Base-by-base conservation (phyloP, 495 filamentous ascomycete species). In the Hypoxylon fragiforme region DNA sequence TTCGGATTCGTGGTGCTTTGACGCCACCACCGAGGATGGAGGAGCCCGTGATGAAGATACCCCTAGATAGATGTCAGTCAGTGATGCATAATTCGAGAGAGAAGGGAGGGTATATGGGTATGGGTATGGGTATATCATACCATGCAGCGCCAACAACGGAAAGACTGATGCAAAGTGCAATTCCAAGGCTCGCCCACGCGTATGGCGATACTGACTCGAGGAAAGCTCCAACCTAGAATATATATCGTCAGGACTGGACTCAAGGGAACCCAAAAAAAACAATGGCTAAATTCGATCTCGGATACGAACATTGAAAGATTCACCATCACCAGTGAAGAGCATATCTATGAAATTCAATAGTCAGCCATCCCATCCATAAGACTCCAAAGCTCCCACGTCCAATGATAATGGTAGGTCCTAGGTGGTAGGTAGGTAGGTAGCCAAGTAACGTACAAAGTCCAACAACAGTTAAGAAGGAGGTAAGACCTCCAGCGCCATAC, bases 21-120 rank as follows among this genome's bases (percentile, higher is more conserved):
- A 99, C 95, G 74, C 95, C 95, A 54, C 88, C 95, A 53, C 95
- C 95, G 56, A 99, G 80, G 68, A 99, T 99, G 41, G 92, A 96
- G n/a, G 92, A 95, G 63, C 95, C 95, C 8, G 94, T 97, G 44
- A 97, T 90, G 77, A 99, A 92, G 72, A 99, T 99, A 67, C 95
- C 95, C 94, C 92, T 97, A 54, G 21, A 45, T 11, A 37, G 2
- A 19, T 53, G 46, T 61, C 30, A 56, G 47, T 45, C 26, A 57
- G 41, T 37, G 5, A 26, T 11, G 43, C 31, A 11, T 37, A 5
- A 12, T 7, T 31, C 28, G 37, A 47, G 18, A 43, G 44, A n/a
- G 30, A 50, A 13, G 48, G 24, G 24, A 9, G 24, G 24, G 24
- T 9, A 4, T 9, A 9, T 4, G 24, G 24, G 24, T 4, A 28